phyloP scores from a whole-genome alignment of 169 alveolate species.

The Cryptosporidium baileyi region DNA sequence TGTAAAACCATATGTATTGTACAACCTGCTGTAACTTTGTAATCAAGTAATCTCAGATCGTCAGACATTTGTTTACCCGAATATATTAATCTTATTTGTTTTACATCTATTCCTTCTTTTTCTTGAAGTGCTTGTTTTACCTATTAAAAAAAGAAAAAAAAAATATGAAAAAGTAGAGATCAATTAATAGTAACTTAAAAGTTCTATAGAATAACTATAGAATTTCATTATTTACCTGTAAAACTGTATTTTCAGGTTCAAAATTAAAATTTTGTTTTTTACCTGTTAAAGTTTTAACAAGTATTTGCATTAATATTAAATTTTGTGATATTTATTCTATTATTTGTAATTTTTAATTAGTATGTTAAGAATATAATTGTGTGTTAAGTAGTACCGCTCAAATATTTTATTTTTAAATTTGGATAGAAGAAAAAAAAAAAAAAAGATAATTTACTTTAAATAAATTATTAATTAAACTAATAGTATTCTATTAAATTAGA shows the following conservation, averaged over 20 bases:
- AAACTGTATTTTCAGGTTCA: slow-evolving; percentile 92
- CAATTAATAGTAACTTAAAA: neutral
- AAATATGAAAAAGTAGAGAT: neutral
- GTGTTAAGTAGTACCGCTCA: too few relatives aligned
- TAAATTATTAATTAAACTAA: too few relatives aligned
- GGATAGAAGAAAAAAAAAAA: neutral
- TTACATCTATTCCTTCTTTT: slow-evolving; percentile 90
- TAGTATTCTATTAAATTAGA: too few relatives aligned
- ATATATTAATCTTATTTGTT: slow-evolving; percentile 88
- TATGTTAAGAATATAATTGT: too few relatives aligned
- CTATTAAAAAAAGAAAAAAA: neutral
- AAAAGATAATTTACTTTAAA: too few relatives aligned
- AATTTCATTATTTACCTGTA: slow-evolving; percentile 77
- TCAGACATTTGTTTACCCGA: slow-evolving; percentile 91
- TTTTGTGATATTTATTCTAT: neutral
- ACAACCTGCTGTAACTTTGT: slow-evolving; percentile 92
- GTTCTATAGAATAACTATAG: neutral
- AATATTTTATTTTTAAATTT: too few relatives aligned
- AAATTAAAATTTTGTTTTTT: slow-evolving; percentile 90
- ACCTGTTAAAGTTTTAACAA: slow-evolving; percentile 92
- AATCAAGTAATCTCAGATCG: slow-evolving; percentile 87
- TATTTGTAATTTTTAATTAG: too few relatives aligned
- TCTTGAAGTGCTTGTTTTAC: slow-evolving; percentile 91
- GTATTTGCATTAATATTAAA: slow-evolving; percentile 83
- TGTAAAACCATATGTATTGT: slow-evolving; percentile 95